These are phyloP conservation scores for Jaenimonas drosophilae DNA, from an alignment of 208 protist species.

Conservation along the genomic window DNA sequence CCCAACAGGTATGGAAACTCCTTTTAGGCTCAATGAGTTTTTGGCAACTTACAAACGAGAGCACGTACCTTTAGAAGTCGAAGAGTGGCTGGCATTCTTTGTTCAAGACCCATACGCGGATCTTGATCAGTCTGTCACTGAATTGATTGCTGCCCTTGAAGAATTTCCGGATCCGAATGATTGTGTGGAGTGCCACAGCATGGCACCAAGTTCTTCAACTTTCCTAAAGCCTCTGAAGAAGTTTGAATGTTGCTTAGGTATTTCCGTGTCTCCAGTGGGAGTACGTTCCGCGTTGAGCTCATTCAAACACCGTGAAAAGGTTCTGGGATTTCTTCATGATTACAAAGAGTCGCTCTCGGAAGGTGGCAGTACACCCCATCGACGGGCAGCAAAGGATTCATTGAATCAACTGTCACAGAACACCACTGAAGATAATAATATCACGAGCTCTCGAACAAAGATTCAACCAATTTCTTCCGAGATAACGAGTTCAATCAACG, in stretches of 20 bases:
- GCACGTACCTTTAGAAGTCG: constrained; percentile 80
- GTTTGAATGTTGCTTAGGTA: constrained; percentile 43
- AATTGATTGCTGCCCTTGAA: constrained; percentile 32
- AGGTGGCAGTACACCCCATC: constrained; percentile 68
- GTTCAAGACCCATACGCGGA: constrained; percentile 51
- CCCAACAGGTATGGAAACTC: constrained; percentile 66
- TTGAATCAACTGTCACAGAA: constrained; percentile 20
- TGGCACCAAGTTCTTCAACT: constrained; percentile 16
- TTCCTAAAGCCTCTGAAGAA: constrained; percentile 29
- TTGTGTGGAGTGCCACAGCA: constrained; percentile 26
- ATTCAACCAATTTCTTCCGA: constrained; percentile 12
- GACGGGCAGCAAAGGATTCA: constrained; percentile 28
- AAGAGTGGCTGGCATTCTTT: constrained; percentile 80
- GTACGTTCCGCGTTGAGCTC: constrained; percentile 34
- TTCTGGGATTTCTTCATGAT: constrained; percentile 74
- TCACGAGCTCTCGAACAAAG: no score
- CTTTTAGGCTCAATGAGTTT: constrained; percentile 80
- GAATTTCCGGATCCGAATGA: constrained; percentile 18
- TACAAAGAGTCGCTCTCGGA: constrained; percentile 33
- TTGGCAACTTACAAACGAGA: constrained; percentile 65
- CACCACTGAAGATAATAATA: neutral
- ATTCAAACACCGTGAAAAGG: constrained; percentile 22
- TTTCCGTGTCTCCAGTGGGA: constrained; percentile 45
- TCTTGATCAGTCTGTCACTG: constrained; percentile 25
- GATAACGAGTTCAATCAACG: constrained; percentile 29